Conservation (phyloP, 495 filamentous ascomycete species). For the Ascobolus immersus region DNA sequence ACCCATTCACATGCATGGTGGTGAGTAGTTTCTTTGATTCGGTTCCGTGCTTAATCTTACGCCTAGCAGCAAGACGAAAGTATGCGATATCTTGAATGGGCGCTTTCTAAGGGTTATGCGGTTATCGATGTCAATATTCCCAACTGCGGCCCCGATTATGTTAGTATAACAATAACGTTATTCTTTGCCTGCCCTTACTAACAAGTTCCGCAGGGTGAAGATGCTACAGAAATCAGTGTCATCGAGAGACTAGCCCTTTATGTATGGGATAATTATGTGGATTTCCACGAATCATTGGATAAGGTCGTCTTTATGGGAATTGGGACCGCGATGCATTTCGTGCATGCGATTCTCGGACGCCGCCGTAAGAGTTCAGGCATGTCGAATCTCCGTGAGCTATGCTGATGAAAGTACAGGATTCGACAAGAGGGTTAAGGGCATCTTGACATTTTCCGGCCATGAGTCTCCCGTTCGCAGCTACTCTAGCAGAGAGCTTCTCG, state of each 20-base stretch:
- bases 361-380: too few species aligned
- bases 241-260: conserved; percentile 58
- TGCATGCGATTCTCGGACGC: too few species aligned
- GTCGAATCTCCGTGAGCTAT: too few species aligned
- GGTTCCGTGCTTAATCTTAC: conserved; percentile 21
- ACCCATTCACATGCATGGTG: background rate
- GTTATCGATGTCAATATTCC: conserved; percentile 82
- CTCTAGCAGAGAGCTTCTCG: too few species aligned
- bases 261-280: conserved; percentile 93
- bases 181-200: background rate
- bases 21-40: background rate
- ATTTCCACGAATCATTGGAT: conserved; percentile 41
- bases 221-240: conserved; percentile 22
- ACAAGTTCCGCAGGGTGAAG: conserved; percentile 19
- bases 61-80: conserved; percentile 41
- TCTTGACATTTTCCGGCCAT: too few species aligned
- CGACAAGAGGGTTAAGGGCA: too few species aligned
- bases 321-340: too few species aligned
- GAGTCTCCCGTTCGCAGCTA: too few species aligned
- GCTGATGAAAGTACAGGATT: too few species aligned
- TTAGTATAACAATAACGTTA: conserved; percentile 14
- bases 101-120: conserved; percentile 39
- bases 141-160: conserved; percentile 34
- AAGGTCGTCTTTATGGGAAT: conserved; percentile 65
- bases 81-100: conserved; percentile 62